Evolutionary conservation across 257 asterid genomes (phyloP).

Genomic region (Solanum piurae): DNA sequence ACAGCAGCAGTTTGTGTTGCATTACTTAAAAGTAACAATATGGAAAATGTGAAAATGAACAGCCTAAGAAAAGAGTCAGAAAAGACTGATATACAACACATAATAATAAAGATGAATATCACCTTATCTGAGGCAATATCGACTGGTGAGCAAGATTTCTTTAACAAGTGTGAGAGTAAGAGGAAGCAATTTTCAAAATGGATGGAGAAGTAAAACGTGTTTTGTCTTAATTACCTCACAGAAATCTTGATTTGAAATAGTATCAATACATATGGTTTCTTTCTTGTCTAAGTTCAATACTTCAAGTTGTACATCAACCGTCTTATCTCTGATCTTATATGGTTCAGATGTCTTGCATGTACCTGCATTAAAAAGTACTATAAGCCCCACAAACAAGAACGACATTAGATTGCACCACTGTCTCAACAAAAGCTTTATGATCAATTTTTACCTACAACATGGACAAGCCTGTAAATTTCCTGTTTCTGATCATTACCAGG

Average conservation of each 20-base stretch:
- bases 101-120: not conserved
- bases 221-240: conserved; percentile 50
- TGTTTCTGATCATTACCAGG: conserved; percentile 62
- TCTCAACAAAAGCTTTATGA: not conserved
- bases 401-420: not conserved
- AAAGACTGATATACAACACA: not conserved
- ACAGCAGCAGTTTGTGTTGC: not conserved
- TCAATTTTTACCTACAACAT: conserved; percentile 69
- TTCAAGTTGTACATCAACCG: conserved; percentile 74
- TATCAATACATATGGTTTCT: conserved; percentile 60
- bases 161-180: not conserved
- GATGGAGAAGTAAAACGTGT: not conserved
- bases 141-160: not conserved
- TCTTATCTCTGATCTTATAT: conserved; percentile 63
- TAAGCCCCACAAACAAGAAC: not conserved
- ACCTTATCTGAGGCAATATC: not conserved
- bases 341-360: conserved; percentile 57
- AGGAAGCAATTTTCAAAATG: not conserved
- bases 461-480: conserved; percentile 82
- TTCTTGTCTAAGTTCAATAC: conserved; percentile 68
- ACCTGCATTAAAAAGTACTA: conserved; percentile 32
- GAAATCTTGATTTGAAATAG: conserved; percentile 72
- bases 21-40: not conserved
- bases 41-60: not conserved
- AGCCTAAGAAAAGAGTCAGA: not conserved